Conservation (phyloP, 208 protist species). For the Strigomonas culicis region DNA sequence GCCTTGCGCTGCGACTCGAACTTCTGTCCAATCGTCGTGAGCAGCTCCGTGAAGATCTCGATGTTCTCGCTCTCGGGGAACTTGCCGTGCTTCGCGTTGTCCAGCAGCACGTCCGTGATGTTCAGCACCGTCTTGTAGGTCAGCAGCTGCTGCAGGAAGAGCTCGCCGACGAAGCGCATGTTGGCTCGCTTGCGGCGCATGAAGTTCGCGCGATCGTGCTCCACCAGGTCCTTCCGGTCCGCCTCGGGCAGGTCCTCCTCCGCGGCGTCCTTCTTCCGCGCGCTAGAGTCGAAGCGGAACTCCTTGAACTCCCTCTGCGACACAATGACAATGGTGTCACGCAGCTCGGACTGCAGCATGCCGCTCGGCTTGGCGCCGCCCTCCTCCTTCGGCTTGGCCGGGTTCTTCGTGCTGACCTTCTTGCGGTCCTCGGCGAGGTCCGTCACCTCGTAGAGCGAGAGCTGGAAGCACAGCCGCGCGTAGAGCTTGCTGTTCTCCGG, state of each 20-base stretch:
- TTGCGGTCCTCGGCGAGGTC: conserved; percentile 22
- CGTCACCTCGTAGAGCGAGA: conserved; percentile 72
- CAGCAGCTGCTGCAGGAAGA: conserved; percentile 78
- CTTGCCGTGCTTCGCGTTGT: conserved; percentile 27
- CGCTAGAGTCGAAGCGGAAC: conserved; percentile 4
- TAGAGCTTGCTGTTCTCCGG: conserved; percentile 82
- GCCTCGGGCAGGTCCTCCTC: conserved; percentile 20
- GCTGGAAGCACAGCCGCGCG: conserved; percentile 70
- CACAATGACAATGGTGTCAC: conserved; percentile 59
- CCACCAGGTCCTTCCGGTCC: conserved; percentile 60
- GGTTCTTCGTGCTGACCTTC: background rate
- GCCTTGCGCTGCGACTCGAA: conserved; percentile 52
- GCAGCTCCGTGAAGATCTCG: conserved; percentile 75
- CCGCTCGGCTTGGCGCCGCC: conserved; percentile 5
- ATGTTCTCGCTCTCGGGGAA: conserved; percentile 68
- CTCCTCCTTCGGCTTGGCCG: background rate
- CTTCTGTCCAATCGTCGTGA: conserved; percentile 65
- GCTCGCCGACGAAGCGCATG: conserved; percentile 85
- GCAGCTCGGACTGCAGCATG: conserved; percentile 37
- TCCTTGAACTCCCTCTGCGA: conserved; percentile 67
- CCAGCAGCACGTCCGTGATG: conserved; percentile 65
- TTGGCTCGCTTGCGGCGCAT: conserved; percentile 85
- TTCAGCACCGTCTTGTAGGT: conserved; percentile 61
- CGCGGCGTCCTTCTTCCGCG: conserved; percentile 15
- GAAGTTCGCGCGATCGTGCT: conserved; percentile 48